Evolutionary conservation across 2,329 filamentous ascomycete genomes (phyloP), one percentile per base, ranked within the genome.

Genomic region (Aspergillus niger): DNA sequence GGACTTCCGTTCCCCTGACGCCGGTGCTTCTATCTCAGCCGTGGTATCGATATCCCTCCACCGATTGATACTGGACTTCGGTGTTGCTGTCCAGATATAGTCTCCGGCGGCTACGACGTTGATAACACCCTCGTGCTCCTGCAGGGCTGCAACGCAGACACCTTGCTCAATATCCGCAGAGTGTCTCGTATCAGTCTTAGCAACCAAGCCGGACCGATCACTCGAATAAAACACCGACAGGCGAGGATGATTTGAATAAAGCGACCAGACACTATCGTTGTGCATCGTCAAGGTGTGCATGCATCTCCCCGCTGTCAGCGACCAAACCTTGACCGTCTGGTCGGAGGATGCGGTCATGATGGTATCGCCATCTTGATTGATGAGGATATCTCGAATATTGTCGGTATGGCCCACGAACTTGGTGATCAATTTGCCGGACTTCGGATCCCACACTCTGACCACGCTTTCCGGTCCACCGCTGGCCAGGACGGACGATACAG

Each of bases 251-350:
- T 94, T 89, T 0, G 95, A 97, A 76, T 90, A 96, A 22, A 99
- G 82, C 1, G 92, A 96, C 95, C 95, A 99, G 22, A 99, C 91
- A 73, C 93, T 97, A 72, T 97, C 92, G 72, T 96, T 96, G 79
- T 99, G 95, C 95, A 99, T 99, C 57, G 93, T 97, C 69, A 99
- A 85, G 0, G 95, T 99, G 77, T 97, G 92, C 89, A 98, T 94
- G 82, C 95, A 99, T 68, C 95, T 86, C 58, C 95, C 95, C 22
- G 92, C 94, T 10, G 91, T 95, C 68, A 98, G 89, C 67, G 93
- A 97, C 95, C 95, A 99, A 60, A 98, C 87, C 80, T 99, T 99
- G 80, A 99, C 89, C 0, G 95, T 98, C 78, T 96, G 92, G 75
- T 99, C 95, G 1, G 94, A 94, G 68, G 93, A 97, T 13, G 92